Percentiles rank a stretch among this genome's conserved stretches.
Evolutionary conservation across 768 basidiomycete species (phyloP).

Genomic region (Agaricus sinodeliciosus): DNA sequence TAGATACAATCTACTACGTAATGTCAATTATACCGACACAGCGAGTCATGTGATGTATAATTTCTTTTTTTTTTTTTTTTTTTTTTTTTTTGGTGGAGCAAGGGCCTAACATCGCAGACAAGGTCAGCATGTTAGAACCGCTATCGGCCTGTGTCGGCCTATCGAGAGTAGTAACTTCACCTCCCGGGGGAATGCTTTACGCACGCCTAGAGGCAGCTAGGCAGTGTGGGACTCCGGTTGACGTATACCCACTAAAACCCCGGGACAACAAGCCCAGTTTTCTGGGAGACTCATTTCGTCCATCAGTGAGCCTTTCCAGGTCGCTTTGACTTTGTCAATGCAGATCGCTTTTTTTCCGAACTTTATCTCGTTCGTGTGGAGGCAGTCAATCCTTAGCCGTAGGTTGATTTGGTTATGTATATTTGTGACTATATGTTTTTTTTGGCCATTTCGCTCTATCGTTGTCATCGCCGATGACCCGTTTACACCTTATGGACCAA

Average conservation of each 20-base stretch:
- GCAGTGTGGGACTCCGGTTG: background rate
- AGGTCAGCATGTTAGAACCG: no score
- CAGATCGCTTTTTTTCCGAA: background rate
- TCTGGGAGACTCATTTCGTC: background rate
- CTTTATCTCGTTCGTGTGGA: background rate
- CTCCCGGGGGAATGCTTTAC: background rate
- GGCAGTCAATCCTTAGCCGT: background rate
- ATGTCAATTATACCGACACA: no score
- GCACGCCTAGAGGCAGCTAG: background rate
- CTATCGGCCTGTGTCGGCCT: no score
- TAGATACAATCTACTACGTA: no score
- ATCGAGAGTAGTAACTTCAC: background rate
- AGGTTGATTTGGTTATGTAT: background rate
- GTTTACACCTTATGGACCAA: background rate
- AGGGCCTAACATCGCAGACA: background rate
- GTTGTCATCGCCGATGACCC: background rate
- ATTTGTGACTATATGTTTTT: background rate
- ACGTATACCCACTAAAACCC: slow-evolving; percentile 6
- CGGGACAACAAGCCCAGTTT: background rate
- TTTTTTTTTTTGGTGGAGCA: background rate
- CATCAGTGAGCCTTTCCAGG: background rate
- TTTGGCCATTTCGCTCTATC: background rate
- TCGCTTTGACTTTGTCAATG: background rate
- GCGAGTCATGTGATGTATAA: no score
- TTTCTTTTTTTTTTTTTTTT: background rate